Evolutionary conservation across 371 early-diverging fungal genomes (phyloP).

Genomic region (Lichtheimia ramosa): DNA sequence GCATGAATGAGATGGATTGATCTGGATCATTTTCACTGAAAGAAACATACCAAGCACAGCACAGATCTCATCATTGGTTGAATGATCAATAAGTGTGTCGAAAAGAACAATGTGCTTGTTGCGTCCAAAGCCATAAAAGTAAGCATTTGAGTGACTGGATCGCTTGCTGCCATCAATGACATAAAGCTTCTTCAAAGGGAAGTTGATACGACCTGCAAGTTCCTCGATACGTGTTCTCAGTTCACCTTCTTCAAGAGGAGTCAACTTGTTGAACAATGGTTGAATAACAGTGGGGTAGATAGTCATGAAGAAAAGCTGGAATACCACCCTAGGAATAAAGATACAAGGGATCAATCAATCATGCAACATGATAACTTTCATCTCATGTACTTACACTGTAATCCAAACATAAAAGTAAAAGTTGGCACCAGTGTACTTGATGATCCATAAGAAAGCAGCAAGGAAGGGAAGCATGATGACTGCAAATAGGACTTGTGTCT

Average conservation of each 20-base stretch:
- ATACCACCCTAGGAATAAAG: conserved; percentile 58
- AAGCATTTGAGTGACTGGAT: conserved; percentile 96
- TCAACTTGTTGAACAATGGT: conserved; percentile 97
- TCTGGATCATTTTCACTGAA: background rate
- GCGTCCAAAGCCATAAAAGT: conserved; percentile 95
- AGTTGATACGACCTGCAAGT: conserved; percentile 83
- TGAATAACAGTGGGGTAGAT: conserved; percentile 96
- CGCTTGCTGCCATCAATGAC: conserved; percentile 97
- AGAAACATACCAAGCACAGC: conserved; percentile 78
- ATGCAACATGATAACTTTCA: background rate
- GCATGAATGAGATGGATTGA: conserved; percentile 5
- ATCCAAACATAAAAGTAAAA: conserved; percentile 92
- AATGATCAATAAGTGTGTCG: conserved; percentile 93
- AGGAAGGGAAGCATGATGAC: conserved; percentile 81
- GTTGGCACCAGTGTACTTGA: conserved; percentile 77
- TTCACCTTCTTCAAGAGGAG: conserved; percentile 85
- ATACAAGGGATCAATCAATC: background rate
- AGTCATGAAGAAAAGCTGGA: conserved; percentile 89
- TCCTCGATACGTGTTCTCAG: conserved; percentile 84
- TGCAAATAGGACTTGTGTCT: conserved; percentile 65
- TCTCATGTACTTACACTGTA: conserved; percentile 64
- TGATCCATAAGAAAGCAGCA: conserved; percentile 82
- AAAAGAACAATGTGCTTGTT: conserved; percentile 97
- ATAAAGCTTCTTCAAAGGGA: conserved; percentile 94
- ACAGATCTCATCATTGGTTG: conserved; percentile 83